These are phyloP conservation scores for Pneumocystis oryctolagi DNA, from an alignment of 1,139 yeast species.

Conservation along the genomic window DNA sequence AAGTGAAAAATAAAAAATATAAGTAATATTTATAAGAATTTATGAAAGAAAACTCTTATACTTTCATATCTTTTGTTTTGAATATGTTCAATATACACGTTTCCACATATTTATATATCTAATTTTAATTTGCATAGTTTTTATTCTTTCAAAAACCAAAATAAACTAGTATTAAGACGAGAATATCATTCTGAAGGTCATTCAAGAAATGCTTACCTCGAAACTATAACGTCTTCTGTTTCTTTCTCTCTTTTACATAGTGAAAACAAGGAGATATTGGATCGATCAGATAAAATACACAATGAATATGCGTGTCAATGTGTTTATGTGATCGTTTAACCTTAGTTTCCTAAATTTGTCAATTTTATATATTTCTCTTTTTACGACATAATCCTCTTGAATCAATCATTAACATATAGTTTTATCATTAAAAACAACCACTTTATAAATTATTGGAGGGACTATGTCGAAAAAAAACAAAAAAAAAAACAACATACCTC, in stretches of 20 bases:
- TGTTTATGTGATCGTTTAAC: not conserved
- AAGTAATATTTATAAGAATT: too few relatives aligned
- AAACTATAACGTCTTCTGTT: not conserved
- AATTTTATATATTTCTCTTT: not conserved
- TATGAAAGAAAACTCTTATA: too few relatives aligned
- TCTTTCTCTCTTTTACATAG: not conserved
- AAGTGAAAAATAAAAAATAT: too few relatives aligned
- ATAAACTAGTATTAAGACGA: not conserved
- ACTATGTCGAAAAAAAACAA: not conserved
- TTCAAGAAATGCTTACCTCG: not conserved
- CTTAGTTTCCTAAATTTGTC: not conserved
- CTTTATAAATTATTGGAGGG: not conserved
- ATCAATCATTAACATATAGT: not conserved
- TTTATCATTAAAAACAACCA: not conserved
- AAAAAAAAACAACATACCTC: not conserved
- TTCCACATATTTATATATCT: not conserved
- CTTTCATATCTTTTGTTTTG: not conserved
- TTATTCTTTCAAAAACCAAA: not conserved
- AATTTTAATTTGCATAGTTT: not conserved
- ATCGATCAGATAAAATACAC: slow-evolving; percentile 1
- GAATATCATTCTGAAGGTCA: not conserved
- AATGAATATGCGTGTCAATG: slow-evolving; percentile 1
- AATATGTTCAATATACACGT: not conserved
- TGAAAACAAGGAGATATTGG: not conserved
- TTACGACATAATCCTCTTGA: not conserved